Base-by-base conservation (phyloP, 345 rosid species). In the Hevea brasiliensis region DNA sequence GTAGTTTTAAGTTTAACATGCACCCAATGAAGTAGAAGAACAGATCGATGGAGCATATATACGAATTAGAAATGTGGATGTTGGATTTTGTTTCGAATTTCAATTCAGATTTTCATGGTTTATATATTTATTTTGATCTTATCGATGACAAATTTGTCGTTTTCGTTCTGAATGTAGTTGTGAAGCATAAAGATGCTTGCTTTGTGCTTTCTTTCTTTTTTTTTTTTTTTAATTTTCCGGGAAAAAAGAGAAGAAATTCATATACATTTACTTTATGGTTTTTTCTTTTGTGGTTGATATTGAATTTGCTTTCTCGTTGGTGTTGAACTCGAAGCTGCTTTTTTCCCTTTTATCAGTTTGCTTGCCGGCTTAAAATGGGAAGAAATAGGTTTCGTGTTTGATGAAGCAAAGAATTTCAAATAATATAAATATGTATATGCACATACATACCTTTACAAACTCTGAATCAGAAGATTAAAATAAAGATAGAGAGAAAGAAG, bases 301-400 rank as follows among this genome's bases (percentile, higher is more conserved):
- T 50, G 72, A 50, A 41, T 67, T 61, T 67, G 76, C 71, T 67
- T 72, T 73, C 76, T 72, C 53, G 74, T 44, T 73, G 77, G 70
- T 73, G 81, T 68, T 78, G 77, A 68, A 65, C 75, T 73, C 75
- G 82, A 70, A 57, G 72, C 68, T 13, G 51, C 82, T 70, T 79
- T 73, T 32, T 73, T 40, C 78, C 78, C 55, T 67, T 57, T 79
- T 69, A 65, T 59, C 78, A 29, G 82, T 42, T 70, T 27, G 17
- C 40, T 65, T 79, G 75, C 78, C 68, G 62, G 78, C 72, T 67
- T 67, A 32, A 59, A 70, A 48, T 57, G 72, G 74, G 75, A 64
- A 58, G 74, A 68, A 62, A 63, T 48, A 56, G 75, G 68, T 74
- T 74, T 70, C 74, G 69, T 70, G 78, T 40, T 21, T 60, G 67